phyloP scores from a whole-genome alignment of 23 red algal species.

The Gracilaria gracilis region DNA sequence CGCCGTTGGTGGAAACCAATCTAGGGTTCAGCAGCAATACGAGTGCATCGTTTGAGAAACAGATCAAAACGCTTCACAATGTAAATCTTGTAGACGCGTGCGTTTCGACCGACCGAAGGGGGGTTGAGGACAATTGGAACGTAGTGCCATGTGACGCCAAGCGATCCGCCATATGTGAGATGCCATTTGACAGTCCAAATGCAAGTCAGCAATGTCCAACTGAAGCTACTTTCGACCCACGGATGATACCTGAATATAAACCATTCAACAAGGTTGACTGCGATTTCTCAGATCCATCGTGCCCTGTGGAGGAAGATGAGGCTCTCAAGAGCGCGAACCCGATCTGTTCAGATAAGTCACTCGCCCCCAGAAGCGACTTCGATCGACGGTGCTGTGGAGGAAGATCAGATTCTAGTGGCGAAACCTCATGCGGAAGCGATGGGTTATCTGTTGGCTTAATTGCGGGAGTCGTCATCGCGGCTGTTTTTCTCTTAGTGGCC shows the following conservation, averaged over 20 bases:
- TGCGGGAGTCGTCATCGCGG: constrained; percentile 12
- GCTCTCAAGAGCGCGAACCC: background rate
- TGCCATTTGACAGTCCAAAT: background rate
- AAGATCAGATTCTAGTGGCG: constrained; percentile 7
- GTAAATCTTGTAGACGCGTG: constrained; percentile 18
- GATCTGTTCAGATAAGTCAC: background rate
- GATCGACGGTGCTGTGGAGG: constrained; percentile 40
- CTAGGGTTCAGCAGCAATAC: constrained; percentile 34
- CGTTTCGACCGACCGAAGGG: constrained; percentile 20
- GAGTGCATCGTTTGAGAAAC: background rate
- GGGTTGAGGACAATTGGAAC: constrained; percentile 31
- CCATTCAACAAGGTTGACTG: constrained; percentile 25
- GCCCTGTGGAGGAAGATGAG: constrained; percentile 31
- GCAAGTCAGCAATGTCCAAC: background rate
- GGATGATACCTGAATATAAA: background rate
- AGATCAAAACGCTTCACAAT: constrained; percentile 29
- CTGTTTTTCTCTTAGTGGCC: background rate
- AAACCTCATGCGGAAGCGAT: background rate
- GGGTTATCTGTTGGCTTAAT: background rate
- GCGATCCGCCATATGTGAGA: constrained; percentile 20
- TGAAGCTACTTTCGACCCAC: background rate
- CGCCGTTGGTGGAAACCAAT: background rate
- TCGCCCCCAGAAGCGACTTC: background rate
- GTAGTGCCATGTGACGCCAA: constrained; percentile 29
- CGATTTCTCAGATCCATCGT: constrained; percentile 5